Evolutionary conservation across 306 rosid species (phyloP).

Genomic region (Vigna trinervia): DNA sequence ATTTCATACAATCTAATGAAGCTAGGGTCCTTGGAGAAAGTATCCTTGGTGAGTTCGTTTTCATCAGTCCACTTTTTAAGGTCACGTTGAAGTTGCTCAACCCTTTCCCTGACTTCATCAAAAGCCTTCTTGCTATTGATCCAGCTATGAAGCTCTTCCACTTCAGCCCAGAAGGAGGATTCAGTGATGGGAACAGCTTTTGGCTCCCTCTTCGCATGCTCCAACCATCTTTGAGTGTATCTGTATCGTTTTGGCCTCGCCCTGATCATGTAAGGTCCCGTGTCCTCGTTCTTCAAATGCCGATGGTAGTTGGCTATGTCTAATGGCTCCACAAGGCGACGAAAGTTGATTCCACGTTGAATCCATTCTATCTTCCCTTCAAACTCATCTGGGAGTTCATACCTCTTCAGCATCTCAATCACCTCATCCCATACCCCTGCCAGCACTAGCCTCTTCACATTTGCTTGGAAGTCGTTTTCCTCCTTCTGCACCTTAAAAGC

Average conservation of each 20-base stretch:
- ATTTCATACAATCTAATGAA: conserved; percentile 56
- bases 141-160: conserved; percentile 65
- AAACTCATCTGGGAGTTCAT: conserved; percentile 78
- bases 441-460: conserved; percentile 67
- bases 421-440: conserved; percentile 84
- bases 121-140: conserved; percentile 33
- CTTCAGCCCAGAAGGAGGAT: conserved; percentile 73
- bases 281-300: conserved; percentile 66
- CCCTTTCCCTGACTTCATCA: neutral
- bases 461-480: conserved; percentile 67
- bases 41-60: conserved; percentile 41
- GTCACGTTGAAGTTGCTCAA: conserved; percentile 38
- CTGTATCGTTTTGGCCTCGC: conserved; percentile 74
- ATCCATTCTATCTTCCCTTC: conserved; percentile 66
- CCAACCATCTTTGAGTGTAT: conserved; percentile 73
- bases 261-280: conserved; percentile 58
- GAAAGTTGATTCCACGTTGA: conserved; percentile 55
- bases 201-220: conserved; percentile 38
- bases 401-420: conserved; percentile 65
- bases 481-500: conserved; percentile 72
- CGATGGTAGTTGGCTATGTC: conserved; percentile 86
- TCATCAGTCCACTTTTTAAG: conserved; percentile 50
- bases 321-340: conserved; percentile 77
- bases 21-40: conserved; percentile 56
- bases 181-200: conserved; percentile 49